phyloP scores from a whole-genome alignment of 192 early-diverging fungal genomes.

The Jimgerdemannia lactiflua region DNA sequence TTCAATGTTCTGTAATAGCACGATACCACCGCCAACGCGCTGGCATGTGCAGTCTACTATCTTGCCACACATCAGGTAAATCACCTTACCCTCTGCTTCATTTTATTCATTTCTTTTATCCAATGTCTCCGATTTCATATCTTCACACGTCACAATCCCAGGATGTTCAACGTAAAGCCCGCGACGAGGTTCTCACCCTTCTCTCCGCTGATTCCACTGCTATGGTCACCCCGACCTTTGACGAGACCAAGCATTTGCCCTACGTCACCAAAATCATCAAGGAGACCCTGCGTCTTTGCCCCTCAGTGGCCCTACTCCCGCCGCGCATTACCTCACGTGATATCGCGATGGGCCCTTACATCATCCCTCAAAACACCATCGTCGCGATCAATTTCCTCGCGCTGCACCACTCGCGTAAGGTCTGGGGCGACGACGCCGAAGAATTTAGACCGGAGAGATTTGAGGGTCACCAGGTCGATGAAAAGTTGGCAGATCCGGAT shows the following conservation, averaged over 20 bases:
- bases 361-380: slow-evolving; percentile 43
- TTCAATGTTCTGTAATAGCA: slow-evolving; percentile 4
- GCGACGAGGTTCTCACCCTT: too few relatives aligned
- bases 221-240: too few relatives aligned
- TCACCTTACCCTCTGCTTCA: too few relatives aligned
- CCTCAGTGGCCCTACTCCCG: background rate
- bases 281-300: slow-evolving; percentile 14
- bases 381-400: slow-evolving; percentile 40
- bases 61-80: slow-evolving; percentile 39
- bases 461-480: too few relatives aligned
- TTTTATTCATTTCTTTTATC: too few relatives aligned
- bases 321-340: slow-evolving; percentile 15
- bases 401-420: slow-evolving; percentile 29
- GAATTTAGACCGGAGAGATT: too few relatives aligned
- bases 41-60: slow-evolving; percentile 39
- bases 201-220: too few relatives aligned
- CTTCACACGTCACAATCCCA: too few relatives aligned
- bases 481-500: too few relatives aligned
- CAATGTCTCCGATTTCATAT: too few relatives aligned
- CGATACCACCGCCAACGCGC: slow-evolving; percentile 29
- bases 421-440: too few relatives aligned
- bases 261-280: background rate
- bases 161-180: background rate
- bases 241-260: background rate
- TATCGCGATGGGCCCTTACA: slow-evolving; percentile 20